Evolutionary conservation across 495 filamentous ascomycete genomes (phyloP).

Genomic region (Aspergillus panamensis): DNA sequence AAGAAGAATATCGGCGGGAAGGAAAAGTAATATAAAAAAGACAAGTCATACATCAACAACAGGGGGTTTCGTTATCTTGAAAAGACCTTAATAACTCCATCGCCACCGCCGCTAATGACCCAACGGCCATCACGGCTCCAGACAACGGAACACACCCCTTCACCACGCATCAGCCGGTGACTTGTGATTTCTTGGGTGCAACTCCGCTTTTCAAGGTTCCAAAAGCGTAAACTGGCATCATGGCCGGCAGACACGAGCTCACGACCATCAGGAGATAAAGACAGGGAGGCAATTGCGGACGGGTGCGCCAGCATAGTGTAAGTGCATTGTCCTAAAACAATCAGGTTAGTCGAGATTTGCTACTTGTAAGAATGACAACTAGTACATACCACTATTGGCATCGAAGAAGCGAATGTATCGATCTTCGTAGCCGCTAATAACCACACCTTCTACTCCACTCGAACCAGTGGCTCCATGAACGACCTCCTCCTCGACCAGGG

Average conservation of each 20-base stretch:
- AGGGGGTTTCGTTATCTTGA: constrained; percentile 48
- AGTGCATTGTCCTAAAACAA: constrained; percentile 85
- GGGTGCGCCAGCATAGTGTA: constrained; percentile 98
- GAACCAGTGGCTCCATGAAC: constrained; percentile 80
- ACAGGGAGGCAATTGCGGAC: constrained; percentile 83
- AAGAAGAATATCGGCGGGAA: constrained; percentile 25
- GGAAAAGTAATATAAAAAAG: constrained; percentile 17
- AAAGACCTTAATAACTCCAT: constrained; percentile 96
- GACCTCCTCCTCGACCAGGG: constrained; percentile 61
- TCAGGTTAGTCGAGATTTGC: constrained; percentile 29
- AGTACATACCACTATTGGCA: constrained; percentile 88
- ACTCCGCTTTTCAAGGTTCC: constrained; percentile 90
- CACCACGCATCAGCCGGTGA: constrained; percentile 87
- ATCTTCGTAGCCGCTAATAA: constrained; percentile 95
- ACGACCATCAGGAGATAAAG: constrained; percentile 83
- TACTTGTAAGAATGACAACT: not conserved
- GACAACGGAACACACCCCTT: constrained; percentile 87
- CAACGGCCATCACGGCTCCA: constrained; percentile 93
- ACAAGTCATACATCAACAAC: constrained; percentile 38
- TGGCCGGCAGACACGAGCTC: constrained; percentile 96
- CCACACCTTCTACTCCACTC: constrained; percentile 82
- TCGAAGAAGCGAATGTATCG: constrained; percentile 94
- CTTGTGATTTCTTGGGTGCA: constrained; percentile 93
- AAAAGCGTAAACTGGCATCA: constrained; percentile 91
- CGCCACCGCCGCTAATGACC: constrained; percentile 94